A percentile compares a stretch with the other conserved stretches of the same genome.
phyloP scores from a whole-genome alignment of 1,284 basidiomycete species.

The Moesziomyces sp. region DNA sequence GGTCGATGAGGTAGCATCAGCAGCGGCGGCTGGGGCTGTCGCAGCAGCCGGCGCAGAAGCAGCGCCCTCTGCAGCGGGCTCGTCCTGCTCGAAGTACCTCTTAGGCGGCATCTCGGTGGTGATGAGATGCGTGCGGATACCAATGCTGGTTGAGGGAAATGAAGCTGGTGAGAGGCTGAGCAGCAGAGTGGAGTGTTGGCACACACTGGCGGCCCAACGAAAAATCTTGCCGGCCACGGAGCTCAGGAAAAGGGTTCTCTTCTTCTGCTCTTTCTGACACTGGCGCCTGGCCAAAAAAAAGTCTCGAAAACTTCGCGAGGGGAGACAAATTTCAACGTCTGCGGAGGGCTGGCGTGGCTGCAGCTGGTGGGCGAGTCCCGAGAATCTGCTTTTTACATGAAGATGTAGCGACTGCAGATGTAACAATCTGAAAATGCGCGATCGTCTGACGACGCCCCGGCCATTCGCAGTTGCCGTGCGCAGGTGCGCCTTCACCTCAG shows the following conservation, averaged over 20 bases:
- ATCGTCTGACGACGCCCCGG: neutral
- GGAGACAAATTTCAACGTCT: neutral
- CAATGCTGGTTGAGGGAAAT: neutral
- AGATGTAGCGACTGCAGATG: no score
- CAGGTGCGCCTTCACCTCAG: neutral
- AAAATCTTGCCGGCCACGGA: neutral
- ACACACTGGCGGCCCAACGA: no score
- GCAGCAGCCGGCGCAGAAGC: constrained; percentile 17
- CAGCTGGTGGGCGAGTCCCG: constrained; percentile 16
- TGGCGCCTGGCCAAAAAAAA: no score
- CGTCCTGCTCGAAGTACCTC: constrained; percentile 53
- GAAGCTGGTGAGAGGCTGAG: constrained; percentile 2
- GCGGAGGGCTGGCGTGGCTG: no score
- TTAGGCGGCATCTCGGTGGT: constrained; percentile 47
- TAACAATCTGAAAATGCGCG: no score
- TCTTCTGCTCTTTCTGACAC: no score
- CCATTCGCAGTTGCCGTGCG: neutral
- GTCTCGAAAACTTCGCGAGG: constrained; percentile 11
- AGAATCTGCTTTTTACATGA: constrained; percentile 1
- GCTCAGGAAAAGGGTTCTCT: constrained; percentile 11
- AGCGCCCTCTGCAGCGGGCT: constrained; percentile 11
- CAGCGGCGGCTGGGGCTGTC: neutral
- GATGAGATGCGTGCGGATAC: constrained; percentile 1
- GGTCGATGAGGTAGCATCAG: constrained; percentile 4
- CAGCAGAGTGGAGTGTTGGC: neutral